A percentile compares a stretch with the other conserved stretches of the same genome.
Conservation (phyloP, 1,284 basidiomycete genomes). For the Heterobasidion occidentale region DNA sequence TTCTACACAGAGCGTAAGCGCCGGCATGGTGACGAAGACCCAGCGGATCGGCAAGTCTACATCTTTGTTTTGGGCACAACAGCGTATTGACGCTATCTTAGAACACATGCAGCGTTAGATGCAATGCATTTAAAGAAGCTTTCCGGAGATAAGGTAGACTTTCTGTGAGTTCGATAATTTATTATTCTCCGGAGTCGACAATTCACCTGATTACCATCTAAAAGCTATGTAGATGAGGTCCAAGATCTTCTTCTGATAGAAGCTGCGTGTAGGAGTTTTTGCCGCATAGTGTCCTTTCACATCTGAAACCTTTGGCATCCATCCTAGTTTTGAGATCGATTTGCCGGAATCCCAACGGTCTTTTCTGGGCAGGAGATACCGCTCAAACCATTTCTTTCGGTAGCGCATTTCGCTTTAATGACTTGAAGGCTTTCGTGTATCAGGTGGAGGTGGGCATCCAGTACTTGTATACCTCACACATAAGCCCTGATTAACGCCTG, state of each 20-base stretch:
- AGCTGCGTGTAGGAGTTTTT: slow-evolving; percentile 37
- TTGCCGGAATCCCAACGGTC: slow-evolving; percentile 55
- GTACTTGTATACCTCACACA: background rate
- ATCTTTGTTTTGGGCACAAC: background rate
- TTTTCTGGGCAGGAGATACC: slow-evolving; percentile 77
- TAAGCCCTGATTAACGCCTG: too few species aligned
- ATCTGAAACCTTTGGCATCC: too few species aligned
- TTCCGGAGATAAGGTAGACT: slow-evolving; percentile 8
- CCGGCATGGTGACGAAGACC: slow-evolving; percentile 27
- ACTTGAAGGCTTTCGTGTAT: slow-evolving; percentile 60
- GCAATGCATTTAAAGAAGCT: slow-evolving; percentile 18
- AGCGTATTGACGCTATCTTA: slow-evolving; percentile 5
- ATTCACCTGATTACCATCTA: background rate
- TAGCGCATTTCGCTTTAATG: slow-evolving; percentile 65
- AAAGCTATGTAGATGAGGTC: slow-evolving; percentile 64
- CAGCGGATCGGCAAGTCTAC: slow-evolving; percentile 50
- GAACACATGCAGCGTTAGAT: slow-evolving; percentile 47
- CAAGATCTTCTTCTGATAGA: slow-evolving; percentile 71
- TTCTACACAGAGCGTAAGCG: slow-evolving; percentile 43
- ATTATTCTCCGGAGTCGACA: background rate
- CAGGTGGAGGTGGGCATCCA: slow-evolving; percentile 40
- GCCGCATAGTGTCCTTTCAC: background rate
- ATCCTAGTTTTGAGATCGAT: slow-evolving; percentile 48
- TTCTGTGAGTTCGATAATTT: background rate
- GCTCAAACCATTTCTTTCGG: slow-evolving; percentile 71